phyloP scores from a whole-genome alignment of 768 basidiomycete genomes.

The Clitopilus passeckerianus region DNA sequence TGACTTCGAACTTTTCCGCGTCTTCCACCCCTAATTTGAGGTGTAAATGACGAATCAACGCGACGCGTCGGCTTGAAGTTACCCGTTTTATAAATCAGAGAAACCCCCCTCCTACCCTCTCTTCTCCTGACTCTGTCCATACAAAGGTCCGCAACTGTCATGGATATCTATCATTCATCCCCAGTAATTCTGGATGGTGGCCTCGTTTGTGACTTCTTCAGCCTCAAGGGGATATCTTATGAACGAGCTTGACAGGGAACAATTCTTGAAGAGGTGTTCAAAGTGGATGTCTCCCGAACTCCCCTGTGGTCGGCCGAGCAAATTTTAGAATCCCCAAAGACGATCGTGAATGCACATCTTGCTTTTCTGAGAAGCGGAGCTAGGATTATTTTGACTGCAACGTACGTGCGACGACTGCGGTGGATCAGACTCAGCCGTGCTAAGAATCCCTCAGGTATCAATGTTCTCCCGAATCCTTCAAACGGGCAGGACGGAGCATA shows the following conservation, averaged over 20 bases:
- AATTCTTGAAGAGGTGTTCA: conserved; percentile 48
- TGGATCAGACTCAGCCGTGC: not conserved
- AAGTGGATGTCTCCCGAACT: conserved; percentile 41
- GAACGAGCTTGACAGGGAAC: conserved; percentile 42
- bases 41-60: too few relatives aligned
- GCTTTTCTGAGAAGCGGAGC: conserved; percentile 64
- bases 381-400: conserved; percentile 60
- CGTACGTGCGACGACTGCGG: conserved; percentile 34
- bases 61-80: too few relatives aligned
- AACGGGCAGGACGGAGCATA: conserved; percentile 40
- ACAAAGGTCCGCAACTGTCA: not conserved
- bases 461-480: conserved; percentile 51
- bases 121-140: not conserved
- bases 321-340: conserved; percentile 44
- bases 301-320: conserved; percentile 73
- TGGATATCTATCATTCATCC: conserved; percentile 5
- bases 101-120: not conserved
- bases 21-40: too few relatives aligned
- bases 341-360: conserved; percentile 54
- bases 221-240: not conserved
- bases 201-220: conserved; percentile 26
- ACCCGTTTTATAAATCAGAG: too few relatives aligned
- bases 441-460: conserved; percentile 50
- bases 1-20: too few relatives aligned
- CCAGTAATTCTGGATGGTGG: conserved; percentile 39